Evolutionary conservation across 2,329 filamentous ascomycete species (phyloP).

Genomic region (Fulvia fulva): DNA sequence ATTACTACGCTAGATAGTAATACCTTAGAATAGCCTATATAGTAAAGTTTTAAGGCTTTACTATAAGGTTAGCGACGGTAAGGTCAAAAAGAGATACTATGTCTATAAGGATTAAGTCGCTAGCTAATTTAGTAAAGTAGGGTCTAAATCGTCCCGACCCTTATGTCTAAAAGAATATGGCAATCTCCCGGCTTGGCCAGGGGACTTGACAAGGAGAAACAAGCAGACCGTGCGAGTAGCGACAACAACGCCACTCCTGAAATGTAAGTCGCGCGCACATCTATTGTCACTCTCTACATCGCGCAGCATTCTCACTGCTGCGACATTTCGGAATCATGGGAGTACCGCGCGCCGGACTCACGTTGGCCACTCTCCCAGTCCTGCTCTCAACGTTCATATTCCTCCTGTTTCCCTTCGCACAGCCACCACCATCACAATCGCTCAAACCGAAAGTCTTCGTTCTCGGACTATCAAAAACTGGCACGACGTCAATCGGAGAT

Average conservation of each 20-base stretch:
- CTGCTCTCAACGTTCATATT: constrained; percentile 9
- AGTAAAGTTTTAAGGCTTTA: too few relatives aligned
- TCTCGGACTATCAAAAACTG: constrained; percentile 31
- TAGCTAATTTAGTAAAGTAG: neutral
- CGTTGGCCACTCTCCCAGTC: neutral
- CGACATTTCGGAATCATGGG: neutral
- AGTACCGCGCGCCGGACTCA: neutral
- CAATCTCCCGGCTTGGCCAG: neutral
- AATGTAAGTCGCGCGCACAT: neutral
- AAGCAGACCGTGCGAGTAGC: neutral
- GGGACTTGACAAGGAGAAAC: neutral
- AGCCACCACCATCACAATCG: constrained; percentile 17
- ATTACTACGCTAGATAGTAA: too few relatives aligned
- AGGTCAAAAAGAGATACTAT: too few relatives aligned
- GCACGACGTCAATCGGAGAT: constrained; percentile 31
- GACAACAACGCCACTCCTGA: neutral
- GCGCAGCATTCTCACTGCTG: neutral
- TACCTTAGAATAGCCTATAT: too few relatives aligned
- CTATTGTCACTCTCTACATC: neutral
- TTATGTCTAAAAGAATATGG: neutral
- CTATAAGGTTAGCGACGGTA: too few relatives aligned
- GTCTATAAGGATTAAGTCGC: neutral
- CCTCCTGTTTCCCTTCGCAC: constrained; percentile 20
- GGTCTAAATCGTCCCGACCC: neutral
- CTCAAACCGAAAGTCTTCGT: constrained; percentile 32